phyloP scores from a whole-genome alignment of 305 asterid genomes.

The Striga hermonthica region DNA sequence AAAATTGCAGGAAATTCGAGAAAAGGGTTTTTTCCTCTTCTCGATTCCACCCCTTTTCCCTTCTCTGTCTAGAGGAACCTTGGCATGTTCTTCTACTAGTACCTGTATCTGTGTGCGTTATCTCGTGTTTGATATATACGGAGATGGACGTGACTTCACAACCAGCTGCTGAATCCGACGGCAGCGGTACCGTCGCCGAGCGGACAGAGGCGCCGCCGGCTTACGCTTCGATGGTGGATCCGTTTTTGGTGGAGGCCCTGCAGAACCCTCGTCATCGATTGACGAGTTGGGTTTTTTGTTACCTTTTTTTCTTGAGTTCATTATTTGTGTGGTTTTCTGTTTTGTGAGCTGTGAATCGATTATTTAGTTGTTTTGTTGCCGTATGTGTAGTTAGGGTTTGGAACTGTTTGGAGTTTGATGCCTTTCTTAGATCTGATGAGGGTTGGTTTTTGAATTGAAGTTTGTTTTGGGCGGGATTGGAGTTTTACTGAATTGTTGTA shows the following conservation, averaged over 20 bases:
- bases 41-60: conserved; percentile 29
- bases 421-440: conserved; percentile 28
- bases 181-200: conserved; percentile 29
- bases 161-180: conserved; percentile 33
- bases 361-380: conserved; percentile 13
- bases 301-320: not conserved
- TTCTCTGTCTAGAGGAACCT: conserved; percentile 26
- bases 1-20: conserved; percentile 38
- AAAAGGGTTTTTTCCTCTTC: conserved; percentile 45
- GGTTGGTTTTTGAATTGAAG: conserved; percentile 20
- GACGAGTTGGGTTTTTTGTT: conserved; percentile 51
- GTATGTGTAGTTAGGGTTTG: conserved; percentile 20
- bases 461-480: not conserved
- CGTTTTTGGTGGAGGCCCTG: conserved; percentile 93
- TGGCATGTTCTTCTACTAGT: too few species aligned
- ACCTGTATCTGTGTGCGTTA: not conserved
- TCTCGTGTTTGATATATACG: too few species aligned
- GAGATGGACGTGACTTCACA: conserved; percentile 44
- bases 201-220: conserved; percentile 35
- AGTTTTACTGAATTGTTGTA: conserved; percentile 28
- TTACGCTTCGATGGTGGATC: conserved; percentile 74
- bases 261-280: conserved; percentile 98
- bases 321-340: not conserved
- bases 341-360: not conserved
- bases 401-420: conserved; percentile 21